These are phyloP conservation scores for Leccinum longicurvipes DNA, from an alignment of 768 basidiomycete genomes.

Conservation along the genomic window DNA sequence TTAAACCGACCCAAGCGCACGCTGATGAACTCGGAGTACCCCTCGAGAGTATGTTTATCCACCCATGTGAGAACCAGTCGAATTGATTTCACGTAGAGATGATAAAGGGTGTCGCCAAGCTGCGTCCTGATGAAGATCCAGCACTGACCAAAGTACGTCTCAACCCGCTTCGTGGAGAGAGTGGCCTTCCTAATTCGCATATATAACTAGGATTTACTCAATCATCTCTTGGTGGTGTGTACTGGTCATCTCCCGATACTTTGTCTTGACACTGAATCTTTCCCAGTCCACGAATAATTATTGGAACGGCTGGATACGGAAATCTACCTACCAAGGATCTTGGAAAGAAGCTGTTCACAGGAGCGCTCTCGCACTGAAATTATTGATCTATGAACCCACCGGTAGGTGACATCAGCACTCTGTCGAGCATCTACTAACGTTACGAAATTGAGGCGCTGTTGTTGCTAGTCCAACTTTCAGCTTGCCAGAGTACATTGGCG, in stretches of 20 bases:
- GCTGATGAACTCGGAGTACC: slow-evolving; percentile 46
- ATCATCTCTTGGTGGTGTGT: slow-evolving; percentile 52
- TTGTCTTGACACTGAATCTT: background rate
- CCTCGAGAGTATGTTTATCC: slow-evolving; percentile 36
- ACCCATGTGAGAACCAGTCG: background rate
- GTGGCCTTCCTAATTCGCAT: background rate
- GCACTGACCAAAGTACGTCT: slow-evolving; percentile 55
- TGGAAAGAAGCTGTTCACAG: slow-evolving; percentile 96
- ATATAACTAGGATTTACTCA: slow-evolving; percentile 49
- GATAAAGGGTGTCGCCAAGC: slow-evolving; percentile 41
- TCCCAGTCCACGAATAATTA: slow-evolving; percentile 67
- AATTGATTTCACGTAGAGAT: slow-evolving; percentile 33
- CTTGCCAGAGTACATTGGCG: slow-evolving; percentile 88
- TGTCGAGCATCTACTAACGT: background rate
- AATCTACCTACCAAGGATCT: slow-evolving; percentile 84
- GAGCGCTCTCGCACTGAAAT: slow-evolving; percentile 89
- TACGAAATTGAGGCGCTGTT: slow-evolving; percentile 62
- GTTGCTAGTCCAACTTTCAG: slow-evolving; percentile 96
- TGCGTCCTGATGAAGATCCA: slow-evolving; percentile 65
- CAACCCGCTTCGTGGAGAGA: background rate
- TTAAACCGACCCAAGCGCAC: slow-evolving; percentile 35
- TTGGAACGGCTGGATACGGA: slow-evolving; percentile 89
- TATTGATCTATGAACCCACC: slow-evolving; percentile 90
- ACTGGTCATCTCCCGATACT: background rate
- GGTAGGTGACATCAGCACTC: slow-evolving; percentile 35